Base-by-base conservation (phyloP, 257 asterid genomes). In the Solanum medicagineum region DNA sequence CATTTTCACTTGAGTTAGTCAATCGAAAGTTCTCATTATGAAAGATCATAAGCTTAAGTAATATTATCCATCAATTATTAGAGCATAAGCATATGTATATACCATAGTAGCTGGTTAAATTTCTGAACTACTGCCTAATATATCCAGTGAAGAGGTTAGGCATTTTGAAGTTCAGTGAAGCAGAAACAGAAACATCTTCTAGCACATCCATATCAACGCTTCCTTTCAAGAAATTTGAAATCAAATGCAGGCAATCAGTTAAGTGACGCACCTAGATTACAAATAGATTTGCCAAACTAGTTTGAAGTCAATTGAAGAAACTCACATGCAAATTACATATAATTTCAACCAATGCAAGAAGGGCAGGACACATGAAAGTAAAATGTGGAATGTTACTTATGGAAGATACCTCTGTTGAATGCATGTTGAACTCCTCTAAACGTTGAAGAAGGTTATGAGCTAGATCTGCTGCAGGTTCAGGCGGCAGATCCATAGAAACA, bases 381-480 rank as follows among this genome's bases (percentile, higher is more conserved):
- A 15, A 3, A 66, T 32, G 47, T 24, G 54, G 66, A 20, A 68
- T 36, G 16, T 32, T 86, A 69, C 77, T 40, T 62, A 57, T 87
- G 77, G 17, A 20, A 68, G 69, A 81, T 93, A 96, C 99, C 99
- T 96, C 99, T 7, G 99, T 95, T 10, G 97, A 89, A 87, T 94
- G 98, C 99, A 96, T 94, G 89, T 91, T 89, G 88, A 96, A 96
- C 85, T 90, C 91, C 90, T 96, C 97, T 55, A 96, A 93, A 80
- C 97, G 93, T 88, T 88, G 88, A 85, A 96, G 97, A 81, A 96
- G 87, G 88, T 91, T 85, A 89, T 95, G 97, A 42, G 98, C 98
- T 75, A 96, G 92, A 68, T 94, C 97, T 10, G 97, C 98, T 22
- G 99, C 98, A 85, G 97, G 95, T 82, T 91, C 95, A 10, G 97